Evolutionary conservation across 495 filamentous ascomycete genomes (phyloP), one percentile per base, ranked within the genome.

Genomic region (Parmelia sp.): DNA sequence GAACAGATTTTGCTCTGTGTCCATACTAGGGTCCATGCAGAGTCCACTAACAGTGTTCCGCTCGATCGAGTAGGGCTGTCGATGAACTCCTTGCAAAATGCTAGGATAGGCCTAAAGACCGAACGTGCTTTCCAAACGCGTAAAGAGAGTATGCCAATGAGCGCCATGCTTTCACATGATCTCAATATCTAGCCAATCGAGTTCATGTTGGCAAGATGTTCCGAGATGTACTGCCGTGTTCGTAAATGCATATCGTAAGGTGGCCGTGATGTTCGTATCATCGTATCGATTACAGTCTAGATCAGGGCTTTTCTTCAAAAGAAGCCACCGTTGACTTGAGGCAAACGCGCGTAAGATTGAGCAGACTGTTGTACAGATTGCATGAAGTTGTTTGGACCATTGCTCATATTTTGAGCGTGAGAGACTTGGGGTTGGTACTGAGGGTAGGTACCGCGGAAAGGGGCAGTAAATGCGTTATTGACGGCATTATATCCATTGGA

Each of bases 301-400:
- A 61, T 59, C 35, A 37, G 45, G 21, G 19, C 33, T 23, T 56
- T 21, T 33, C 64, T 67, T 64, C 57, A 69, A 29, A 69, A 69
- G 67, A 68, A 68, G 58, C 57, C 57, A 49, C 69, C 69, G 36
- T 71, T 69, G 49, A 65, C 66, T 60, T 71, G 69, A 44, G 66
- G 66, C 25, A 65, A 33, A 61, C 66, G 69, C 42, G 57, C 45
- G 64, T 65, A 71, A 55, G 64, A 61, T n/a, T 65, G 64, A 37
- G 64, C 45, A 35, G 64, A 39, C 58, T 71, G 69, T 59, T 68
- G 66, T 64, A 69, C 58, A 58, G 64, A 63, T 53, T 62, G 66
- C 39, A 61, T 44, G 25, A 68, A 64, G 33, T 42, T 62, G 60
- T 62, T 63, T 17, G 69, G 60, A 35, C 66, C 69, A 31, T 67